These are phyloP conservation scores for Plasmodium knowlesi DNA, from an alignment of 169 alveolate genomes.

Conservation along the genomic window DNA sequence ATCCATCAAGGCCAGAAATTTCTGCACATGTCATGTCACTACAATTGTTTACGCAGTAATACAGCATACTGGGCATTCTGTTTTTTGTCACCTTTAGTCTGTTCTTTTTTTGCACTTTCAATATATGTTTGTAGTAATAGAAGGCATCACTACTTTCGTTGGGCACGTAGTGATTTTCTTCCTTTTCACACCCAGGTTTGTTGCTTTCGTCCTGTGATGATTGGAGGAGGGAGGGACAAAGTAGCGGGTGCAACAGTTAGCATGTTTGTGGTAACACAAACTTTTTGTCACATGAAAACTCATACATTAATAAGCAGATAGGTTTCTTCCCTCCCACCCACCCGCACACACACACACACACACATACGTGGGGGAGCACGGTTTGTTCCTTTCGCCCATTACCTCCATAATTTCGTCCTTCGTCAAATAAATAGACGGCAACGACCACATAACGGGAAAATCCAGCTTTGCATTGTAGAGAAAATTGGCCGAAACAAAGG, in stretches of 20 bases:
- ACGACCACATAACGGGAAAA: constrained; percentile 42
- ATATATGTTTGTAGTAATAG: constrained; percentile 56
- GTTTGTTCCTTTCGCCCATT: not conserved
- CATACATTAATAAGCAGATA: not conserved
- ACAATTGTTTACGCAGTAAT: constrained; percentile 70
- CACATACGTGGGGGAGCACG: not conserved
- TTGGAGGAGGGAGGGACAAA: not conserved
- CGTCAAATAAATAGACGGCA: constrained; percentile 46
- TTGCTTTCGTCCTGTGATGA: constrained; percentile 39
- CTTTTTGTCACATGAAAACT: not conserved
- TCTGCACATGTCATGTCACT: constrained; percentile 74
- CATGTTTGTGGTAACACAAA: not conserved
- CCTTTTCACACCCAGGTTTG: constrained; percentile 17
- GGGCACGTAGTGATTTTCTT: constrained; percentile 38
- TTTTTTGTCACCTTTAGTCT: constrained; percentile 68
- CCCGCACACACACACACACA: not conserved
- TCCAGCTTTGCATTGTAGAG: constrained; percentile 34
- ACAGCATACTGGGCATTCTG: constrained; percentile 68
- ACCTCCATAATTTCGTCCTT: constrained; percentile 59
- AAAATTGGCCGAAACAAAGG: constrained; percentile 47
- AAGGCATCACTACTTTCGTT: constrained; percentile 67
- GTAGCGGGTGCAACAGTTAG: not conserved
- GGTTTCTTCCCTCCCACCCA: not conserved
- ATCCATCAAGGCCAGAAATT: constrained; percentile 67
- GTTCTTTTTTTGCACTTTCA: constrained; percentile 38